phyloP scores from a whole-genome alignment of 768 basidiomycete genomes.

The Mrakia frigida region DNA sequence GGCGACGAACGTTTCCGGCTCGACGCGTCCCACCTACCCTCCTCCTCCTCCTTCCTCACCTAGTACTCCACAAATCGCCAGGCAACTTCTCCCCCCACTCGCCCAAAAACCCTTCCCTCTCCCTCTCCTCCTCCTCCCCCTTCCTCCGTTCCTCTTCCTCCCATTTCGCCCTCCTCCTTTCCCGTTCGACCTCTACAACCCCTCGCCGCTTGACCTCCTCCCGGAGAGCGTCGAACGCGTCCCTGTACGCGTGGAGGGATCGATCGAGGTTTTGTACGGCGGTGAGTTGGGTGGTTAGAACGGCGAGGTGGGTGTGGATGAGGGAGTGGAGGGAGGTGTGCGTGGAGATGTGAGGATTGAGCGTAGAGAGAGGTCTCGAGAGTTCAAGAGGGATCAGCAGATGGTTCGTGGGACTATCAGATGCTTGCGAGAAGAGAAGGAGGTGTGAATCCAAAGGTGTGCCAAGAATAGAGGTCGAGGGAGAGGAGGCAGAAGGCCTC shows the following conservation, averaged over 20 bases:
- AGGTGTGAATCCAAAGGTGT: no score
- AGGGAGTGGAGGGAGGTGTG: conserved; percentile 5
- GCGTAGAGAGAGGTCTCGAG: no score
- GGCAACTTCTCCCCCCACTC: conserved; percentile 17
- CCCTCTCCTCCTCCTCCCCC: not conserved
- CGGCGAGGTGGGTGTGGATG: not conserved
- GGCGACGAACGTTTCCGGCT: no score
- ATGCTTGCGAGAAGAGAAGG: no score
- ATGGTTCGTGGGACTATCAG: no score
- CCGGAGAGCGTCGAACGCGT: not conserved
- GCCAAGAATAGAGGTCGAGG: no score
- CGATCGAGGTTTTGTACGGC: not conserved
- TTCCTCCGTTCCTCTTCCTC: not conserved
- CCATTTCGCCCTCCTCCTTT: not conserved
- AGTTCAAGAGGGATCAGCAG: no score
- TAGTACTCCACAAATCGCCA: not conserved
- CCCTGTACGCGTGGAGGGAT: not conserved
- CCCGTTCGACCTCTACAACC: not conserved
- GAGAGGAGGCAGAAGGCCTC: no score
- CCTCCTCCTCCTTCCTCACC: not conserved
- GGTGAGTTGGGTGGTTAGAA: not conserved
- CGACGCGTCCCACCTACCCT: not conserved
- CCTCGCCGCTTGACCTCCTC: not conserved
- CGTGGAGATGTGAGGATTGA: no score
- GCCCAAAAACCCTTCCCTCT: not conserved